Evolutionary conservation across 2,329 filamentous ascomycete species (phyloP).

Genomic region (Colletotrichum sp.): DNA sequence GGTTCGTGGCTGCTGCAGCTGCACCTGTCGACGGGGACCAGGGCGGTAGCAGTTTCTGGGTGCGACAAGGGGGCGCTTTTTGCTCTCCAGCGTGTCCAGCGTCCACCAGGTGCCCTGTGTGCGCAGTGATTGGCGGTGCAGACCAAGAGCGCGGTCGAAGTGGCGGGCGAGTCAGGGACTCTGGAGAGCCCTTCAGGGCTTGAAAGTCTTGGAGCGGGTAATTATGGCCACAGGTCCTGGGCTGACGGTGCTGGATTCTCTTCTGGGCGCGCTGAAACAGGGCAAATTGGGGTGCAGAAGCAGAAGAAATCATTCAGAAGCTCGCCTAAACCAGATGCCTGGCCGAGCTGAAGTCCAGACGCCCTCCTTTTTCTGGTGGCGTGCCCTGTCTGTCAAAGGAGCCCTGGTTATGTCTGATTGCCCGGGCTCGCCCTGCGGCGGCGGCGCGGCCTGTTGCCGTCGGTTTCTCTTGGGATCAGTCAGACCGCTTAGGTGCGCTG

Average conservation of each 20-base stretch:
- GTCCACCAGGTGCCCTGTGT: neutral
- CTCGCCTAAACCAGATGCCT: neutral
- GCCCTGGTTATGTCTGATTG: neutral
- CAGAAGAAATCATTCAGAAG: neutral
- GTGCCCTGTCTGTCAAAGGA: neutral
- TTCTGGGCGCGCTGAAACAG: slow-evolving; percentile 10
- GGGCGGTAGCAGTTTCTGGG: neutral
- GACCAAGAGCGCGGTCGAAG: neutral
- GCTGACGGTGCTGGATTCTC: neutral
- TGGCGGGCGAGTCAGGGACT: slow-evolving; percentile 3
- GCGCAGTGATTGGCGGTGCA: neutral
- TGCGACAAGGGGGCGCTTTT: neutral
- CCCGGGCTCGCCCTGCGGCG: neutral
- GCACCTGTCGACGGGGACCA: neutral
- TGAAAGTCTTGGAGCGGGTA: neutral
- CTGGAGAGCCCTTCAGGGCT: neutral
- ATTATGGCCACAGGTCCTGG: neutral
- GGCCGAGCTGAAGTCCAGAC: neutral
- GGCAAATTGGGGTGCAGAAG: neutral
- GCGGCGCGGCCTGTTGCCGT: neutral
- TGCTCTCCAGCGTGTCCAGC: neutral
- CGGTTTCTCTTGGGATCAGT: neutral
- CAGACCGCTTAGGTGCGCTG: neutral
- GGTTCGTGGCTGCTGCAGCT: neutral
- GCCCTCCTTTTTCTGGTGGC: neutral